A percentile compares a stretch with the other conserved stretches of the same genome.
Evolutionary conservation across 148 eudicot genomes (phyloP).

Genomic region (Camellia japonica): DNA sequence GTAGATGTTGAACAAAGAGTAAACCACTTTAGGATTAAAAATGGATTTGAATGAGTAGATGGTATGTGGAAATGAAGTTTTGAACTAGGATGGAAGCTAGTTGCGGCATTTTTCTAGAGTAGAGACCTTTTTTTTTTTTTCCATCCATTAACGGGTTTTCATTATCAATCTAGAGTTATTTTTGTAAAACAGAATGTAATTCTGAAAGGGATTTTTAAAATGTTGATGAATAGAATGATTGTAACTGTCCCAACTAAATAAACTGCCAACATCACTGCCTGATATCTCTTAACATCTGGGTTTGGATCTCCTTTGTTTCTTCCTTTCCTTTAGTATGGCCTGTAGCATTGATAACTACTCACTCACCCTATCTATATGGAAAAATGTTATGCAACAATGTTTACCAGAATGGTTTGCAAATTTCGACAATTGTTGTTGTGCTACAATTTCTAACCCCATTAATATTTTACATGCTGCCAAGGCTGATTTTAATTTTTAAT

Average conservation of each 20-base stretch:
- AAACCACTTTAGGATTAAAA: not conserved
- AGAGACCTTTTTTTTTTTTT: not conserved
- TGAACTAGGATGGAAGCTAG: not conserved
- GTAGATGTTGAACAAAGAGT: not conserved
- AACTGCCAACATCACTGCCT: not conserved
- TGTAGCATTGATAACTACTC: not conserved
- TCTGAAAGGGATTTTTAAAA: not conserved
- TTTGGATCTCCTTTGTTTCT: not conserved
- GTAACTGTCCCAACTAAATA: not conserved
- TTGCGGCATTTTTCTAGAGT: not conserved
- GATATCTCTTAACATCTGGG: not conserved
- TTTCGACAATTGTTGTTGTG: not conserved
- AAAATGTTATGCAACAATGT: not conserved
- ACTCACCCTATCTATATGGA: not conserved
- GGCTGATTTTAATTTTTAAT: too few species aligned
- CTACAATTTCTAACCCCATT: not conserved
- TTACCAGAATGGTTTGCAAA: not conserved
- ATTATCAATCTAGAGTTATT: not conserved
- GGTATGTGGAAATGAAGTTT: constrained; percentile 1
- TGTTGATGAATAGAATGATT: not conserved
- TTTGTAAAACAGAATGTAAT: not conserved
- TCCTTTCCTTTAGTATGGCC: not conserved
- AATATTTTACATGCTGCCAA: not conserved
- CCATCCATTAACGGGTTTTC: not conserved
- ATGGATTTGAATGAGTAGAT: not conserved